Evolutionary conservation across 2,329 filamentous ascomycete species (phyloP).

Genomic region (Penicillium digitatum): DNA sequence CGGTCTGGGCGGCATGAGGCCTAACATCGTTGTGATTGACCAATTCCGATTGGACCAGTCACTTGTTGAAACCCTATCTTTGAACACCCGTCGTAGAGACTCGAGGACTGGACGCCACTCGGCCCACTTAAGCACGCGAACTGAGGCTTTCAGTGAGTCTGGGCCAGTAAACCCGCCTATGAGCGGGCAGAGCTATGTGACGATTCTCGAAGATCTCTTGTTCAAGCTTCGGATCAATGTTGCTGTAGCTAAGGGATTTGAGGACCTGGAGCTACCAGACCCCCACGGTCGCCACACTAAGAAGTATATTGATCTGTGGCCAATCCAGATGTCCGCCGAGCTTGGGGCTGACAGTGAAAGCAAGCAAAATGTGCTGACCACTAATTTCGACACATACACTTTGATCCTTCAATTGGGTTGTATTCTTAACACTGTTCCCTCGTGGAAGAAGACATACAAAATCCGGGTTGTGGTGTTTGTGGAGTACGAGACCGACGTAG

Average conservation of each 20-base stretch:
- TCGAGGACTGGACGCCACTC: slow-evolving; percentile 21
- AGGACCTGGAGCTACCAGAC: slow-evolving; percentile 67
- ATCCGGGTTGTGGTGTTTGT: slow-evolving; percentile 82
- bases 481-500: slow-evolving; percentile 79
- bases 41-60: slow-evolving; percentile 64
- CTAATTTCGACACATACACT: slow-evolving; percentile 87
- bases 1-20: slow-evolving; percentile 80
- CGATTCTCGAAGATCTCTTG: slow-evolving; percentile 76
- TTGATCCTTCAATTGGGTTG: slow-evolving; percentile 83
- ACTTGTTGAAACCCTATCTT: slow-evolving; percentile 54
- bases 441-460: slow-evolving; percentile 70
- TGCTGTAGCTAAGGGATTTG: slow-evolving; percentile 77
- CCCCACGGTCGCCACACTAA: slow-evolving; percentile 58
- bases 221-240: slow-evolving; percentile 77
- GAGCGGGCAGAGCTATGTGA: slow-evolving; percentile 70
- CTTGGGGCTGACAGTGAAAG: slow-evolving; percentile 63
- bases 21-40: slow-evolving; percentile 79
- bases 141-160: slow-evolving; percentile 53
- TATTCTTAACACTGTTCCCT: slow-evolving; percentile 74
- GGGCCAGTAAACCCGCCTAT: slow-evolving; percentile 67
- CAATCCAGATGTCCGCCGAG: slow-evolving; percentile 89
- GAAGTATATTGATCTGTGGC: slow-evolving; percentile 83
- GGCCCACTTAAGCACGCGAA: slow-evolving; percentile 1
- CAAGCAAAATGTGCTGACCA: slow-evolving; percentile 66
- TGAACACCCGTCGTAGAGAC: slow-evolving; percentile 32